Base-by-base conservation (phyloP, 1,284 basidiomycete genomes). In the Rhodotorula sp. region DNA sequence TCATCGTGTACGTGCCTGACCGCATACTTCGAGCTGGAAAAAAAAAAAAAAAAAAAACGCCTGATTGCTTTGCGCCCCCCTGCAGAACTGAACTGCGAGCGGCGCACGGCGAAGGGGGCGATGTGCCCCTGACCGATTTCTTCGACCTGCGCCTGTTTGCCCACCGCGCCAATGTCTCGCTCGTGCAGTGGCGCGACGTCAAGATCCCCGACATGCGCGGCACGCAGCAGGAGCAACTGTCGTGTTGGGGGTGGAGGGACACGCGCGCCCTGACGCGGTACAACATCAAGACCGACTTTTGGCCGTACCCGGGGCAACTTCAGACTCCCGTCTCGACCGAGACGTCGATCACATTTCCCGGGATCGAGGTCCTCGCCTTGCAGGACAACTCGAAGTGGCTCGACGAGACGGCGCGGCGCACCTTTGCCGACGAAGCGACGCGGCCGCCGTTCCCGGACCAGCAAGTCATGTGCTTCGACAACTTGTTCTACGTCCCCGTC, bases 301-400 rank as follows among this genome's bases (percentile, higher is more conserved):
- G 71, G 71, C 71, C 74, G 0, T 73, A 62, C 55, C 74, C 74
- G 7, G 71, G 69, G 3, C 71, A 75, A 38, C 63, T 71, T 14
- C 70, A 70, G 45, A 67, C 71, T 43, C 64, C 69, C 7, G 64
- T 62, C 15, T 71, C 69, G 48, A 69, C 69, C 58, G 69, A 73
- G 60, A 75, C 72, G 38, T 60, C 59, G 38, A 73, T 75, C 65
- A 75, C 71, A 16, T 73, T 75, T 67, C 71, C 74, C n/a, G 72
- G 67, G 23, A 75, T 75, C 58, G 74, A 75, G 54, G 64, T 71
- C 50, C 66, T 75, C 47, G 50, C 57, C 1, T 45, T 31, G n/a
- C 62, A 71, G 50, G 63, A 67, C 59, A 68, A 71, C 45, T 55
- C 64, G 31, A 59, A 60, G 12, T 75, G 74, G 74, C 48, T 75